A percentile compares a stretch with the other conserved stretches of the same genome.
These are phyloP conservation scores for Picea sitchensis DNA, from an alignment of 75 land plant genomes.

Conservation along the genomic window DNA sequence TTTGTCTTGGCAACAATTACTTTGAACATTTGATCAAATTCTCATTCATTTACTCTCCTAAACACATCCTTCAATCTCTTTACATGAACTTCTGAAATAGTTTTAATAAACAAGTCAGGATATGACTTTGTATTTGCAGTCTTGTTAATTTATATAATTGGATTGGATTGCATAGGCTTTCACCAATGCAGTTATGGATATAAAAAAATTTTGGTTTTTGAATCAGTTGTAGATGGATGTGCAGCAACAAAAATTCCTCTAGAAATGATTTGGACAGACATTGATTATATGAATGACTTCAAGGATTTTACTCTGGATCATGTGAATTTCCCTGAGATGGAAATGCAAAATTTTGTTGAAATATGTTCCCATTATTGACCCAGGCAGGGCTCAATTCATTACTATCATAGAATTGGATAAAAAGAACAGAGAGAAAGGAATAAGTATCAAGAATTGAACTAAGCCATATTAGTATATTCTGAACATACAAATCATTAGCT, in stretches of 20 bases:
- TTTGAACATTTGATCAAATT: no score
- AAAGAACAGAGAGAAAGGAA: no score
- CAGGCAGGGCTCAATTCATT: slow-evolving; percentile 17
- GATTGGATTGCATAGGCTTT: slow-evolving; percentile 31
- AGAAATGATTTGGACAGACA: slow-evolving; percentile 39
- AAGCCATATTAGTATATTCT: neutral
- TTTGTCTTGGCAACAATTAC: no score
- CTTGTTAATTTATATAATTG: no score
- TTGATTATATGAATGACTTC: slow-evolving; percentile 39
- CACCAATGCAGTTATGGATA: slow-evolving; percentile 28
- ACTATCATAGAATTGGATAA: no score
- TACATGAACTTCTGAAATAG: no score
- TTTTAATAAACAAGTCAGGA: no score
- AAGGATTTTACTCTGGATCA: slow-evolving; percentile 47
- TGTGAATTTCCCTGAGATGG: slow-evolving; percentile 25
- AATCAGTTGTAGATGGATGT: slow-evolving; percentile 24
- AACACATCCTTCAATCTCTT: no score
- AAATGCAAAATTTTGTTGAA: slow-evolving; percentile 22
- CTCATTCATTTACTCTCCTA: no score
- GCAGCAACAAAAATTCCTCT: slow-evolving; percentile 29
- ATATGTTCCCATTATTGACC: slow-evolving; percentile 42
- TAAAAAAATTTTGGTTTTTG: slow-evolving; percentile 18
- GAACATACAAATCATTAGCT: neutral
- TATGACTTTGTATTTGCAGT: no score
- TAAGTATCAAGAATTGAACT: neutral